Conservation (phyloP, 257 asterid genomes). For the Solanum ahanhuiri region DNA sequence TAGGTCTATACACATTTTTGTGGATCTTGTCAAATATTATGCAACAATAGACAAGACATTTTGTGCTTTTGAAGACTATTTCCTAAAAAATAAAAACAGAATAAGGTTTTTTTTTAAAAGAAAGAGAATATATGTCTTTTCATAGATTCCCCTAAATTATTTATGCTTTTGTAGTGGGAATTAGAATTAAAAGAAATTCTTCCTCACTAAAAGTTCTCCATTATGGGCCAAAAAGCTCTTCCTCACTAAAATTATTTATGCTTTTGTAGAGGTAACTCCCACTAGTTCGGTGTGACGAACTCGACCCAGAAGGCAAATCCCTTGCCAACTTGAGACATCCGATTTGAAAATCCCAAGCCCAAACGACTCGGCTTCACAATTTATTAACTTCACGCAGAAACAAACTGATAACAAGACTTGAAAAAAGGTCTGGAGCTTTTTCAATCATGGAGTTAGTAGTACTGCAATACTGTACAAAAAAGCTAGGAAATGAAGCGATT, state of each 20-base stretch:
- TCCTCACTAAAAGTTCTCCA: neutral
- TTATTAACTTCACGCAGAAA: neutral
- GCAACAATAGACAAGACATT: neutral
- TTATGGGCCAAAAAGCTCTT: neutral
- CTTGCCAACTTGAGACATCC: too few relatives aligned
- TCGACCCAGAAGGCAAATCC: accelerated
- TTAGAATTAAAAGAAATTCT: neutral
- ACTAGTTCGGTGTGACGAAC: too few relatives aligned
- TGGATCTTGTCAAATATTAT: neutral
- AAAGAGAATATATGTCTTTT: neutral
- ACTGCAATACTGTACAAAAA: neutral
- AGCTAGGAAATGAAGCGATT: neutral
- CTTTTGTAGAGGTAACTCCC: too few relatives aligned
- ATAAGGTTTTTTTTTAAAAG: neutral
- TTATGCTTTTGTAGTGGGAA: neutral
- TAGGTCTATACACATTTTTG: neutral
- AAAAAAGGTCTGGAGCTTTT: neutral
- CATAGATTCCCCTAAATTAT: neutral
- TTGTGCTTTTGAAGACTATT: neutral
- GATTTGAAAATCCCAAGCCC: too few relatives aligned
- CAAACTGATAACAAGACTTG: neutral
- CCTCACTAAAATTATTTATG: too few relatives aligned
- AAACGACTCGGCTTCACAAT: neutral
- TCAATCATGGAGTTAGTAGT: neutral
- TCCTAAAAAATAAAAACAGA: neutral